phyloP scores from a whole-genome alignment of 1,139 yeast genomes.

The Meyerozyma athensensis region DNA sequence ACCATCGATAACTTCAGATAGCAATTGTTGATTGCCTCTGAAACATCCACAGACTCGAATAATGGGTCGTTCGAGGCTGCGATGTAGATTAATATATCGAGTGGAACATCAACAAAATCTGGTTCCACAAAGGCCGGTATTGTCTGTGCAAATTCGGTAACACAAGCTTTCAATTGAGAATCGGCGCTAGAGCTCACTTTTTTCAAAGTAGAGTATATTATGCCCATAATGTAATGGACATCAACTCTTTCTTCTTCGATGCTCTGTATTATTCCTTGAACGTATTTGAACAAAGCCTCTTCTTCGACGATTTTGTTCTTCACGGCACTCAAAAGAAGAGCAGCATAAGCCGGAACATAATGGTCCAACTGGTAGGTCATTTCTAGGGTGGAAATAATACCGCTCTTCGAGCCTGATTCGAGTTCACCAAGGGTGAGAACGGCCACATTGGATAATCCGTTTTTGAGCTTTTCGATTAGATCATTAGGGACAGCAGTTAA shows the following conservation, averaged over 20 bases:
- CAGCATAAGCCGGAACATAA: not conserved
- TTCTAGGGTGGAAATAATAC: too few species aligned
- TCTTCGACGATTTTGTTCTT: not conserved
- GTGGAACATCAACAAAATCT: slow-evolving; percentile 22
- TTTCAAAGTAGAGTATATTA: not conserved
- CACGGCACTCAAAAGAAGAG: not conserved
- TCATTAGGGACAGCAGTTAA: not conserved
- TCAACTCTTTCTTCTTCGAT: not conserved
- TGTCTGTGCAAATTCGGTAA: slow-evolving; percentile 13
- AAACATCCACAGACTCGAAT: slow-evolving; percentile 9
- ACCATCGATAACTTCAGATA: slow-evolving; percentile 22
- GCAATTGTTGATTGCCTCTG: slow-evolving; percentile 27
- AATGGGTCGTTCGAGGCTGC: slow-evolving; percentile 5
- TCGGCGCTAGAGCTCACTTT: not conserved
- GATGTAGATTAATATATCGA: slow-evolving; percentile 17
- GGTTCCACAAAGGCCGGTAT: slow-evolving; percentile 26
- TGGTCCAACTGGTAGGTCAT: not conserved
- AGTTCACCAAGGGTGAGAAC: too few species aligned
- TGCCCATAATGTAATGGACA: not conserved
- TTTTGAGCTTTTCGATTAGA: not conserved
- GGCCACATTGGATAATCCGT: not conserved
- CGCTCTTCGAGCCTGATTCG: too few species aligned
- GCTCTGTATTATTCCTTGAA: not conserved
- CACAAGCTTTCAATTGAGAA: slow-evolving; percentile 1
- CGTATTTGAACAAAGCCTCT: not conserved